Percentiles rank a stretch among this genome's conserved stretches.
Conservation (phyloP, 192 early-diverging fungal species). For the Physocladia obscura region DNA sequence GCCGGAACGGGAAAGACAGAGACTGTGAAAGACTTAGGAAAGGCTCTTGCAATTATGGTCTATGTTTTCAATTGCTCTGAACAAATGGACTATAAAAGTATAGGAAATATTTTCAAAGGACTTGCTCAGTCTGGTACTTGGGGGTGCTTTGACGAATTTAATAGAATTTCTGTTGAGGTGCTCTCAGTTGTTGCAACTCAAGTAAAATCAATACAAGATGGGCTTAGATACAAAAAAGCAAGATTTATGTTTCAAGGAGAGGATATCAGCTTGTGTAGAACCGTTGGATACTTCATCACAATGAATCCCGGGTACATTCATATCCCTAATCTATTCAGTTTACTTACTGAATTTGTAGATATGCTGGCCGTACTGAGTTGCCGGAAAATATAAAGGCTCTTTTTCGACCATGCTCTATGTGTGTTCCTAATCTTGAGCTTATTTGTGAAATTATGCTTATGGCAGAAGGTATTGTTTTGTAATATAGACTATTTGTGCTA, state of each 20-base stretch:
- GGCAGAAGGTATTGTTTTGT: slow-evolving; percentile 53
- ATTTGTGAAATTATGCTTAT: slow-evolving; percentile 73
- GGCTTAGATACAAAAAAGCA: slow-evolving; percentile 61
- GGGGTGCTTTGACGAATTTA: slow-evolving; percentile 72
- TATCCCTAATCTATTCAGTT: not conserved
- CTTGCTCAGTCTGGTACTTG: slow-evolving; percentile 65
- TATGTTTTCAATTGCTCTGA: slow-evolving; percentile 71
- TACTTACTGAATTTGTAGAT: slow-evolving; percentile 8
- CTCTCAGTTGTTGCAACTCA: slow-evolving; percentile 67
- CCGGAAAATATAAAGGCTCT: slow-evolving; percentile 71
- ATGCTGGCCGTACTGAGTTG: slow-evolving; percentile 66
- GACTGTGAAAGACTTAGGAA: slow-evolving; percentile 60
- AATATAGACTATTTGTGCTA: not conserved
- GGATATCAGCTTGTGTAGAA: slow-evolving; percentile 55
- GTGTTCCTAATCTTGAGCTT: slow-evolving; percentile 63
- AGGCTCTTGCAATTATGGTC: slow-evolving; percentile 67
- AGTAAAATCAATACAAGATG: slow-evolving; percentile 68
- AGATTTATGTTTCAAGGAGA: slow-evolving; percentile 69
- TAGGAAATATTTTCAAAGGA: slow-evolving; percentile 70
- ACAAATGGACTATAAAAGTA: slow-evolving; percentile 71
- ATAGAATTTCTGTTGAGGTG: slow-evolving; percentile 64
- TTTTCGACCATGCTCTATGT: slow-evolving; percentile 68
- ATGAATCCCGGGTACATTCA: slow-evolving; percentile 55
- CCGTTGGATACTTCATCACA: slow-evolving; percentile 64
- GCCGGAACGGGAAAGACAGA: slow-evolving; percentile 52